Evolutionary conservation across 1,284 basidiomycete species (phyloP).

Genomic region (Puccinia horiana): DNA sequence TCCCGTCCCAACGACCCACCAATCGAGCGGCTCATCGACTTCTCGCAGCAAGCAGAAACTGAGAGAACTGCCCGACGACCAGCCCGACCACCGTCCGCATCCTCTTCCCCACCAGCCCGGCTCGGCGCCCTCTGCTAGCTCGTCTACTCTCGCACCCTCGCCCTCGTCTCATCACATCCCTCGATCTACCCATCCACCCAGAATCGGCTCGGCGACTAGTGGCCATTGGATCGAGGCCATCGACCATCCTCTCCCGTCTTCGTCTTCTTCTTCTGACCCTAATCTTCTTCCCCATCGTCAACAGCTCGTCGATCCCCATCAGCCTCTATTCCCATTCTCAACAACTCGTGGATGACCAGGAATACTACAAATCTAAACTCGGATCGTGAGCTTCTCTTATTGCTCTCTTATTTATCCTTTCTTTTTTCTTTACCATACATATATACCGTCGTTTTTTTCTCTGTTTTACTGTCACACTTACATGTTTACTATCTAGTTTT

Average conservation of each 20-base stretch:
- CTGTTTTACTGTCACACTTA: too few relatives aligned
- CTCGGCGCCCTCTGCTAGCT: not conserved
- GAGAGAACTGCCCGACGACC: not conserved
- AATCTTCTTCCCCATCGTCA: not conserved
- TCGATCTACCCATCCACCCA: not conserved
- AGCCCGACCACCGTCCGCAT: not conserved
- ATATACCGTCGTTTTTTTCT: too few relatives aligned
- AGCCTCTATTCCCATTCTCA: not conserved
- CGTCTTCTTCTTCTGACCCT: not conserved
- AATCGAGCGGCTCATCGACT: not conserved
- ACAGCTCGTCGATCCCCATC: not conserved
- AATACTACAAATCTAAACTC: slow-evolving; percentile 2
- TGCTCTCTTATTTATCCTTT: not conserved
- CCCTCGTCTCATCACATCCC: not conserved
- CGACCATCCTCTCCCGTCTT: not conserved
- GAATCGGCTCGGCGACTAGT: not conserved
- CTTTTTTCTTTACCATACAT: too few relatives aligned
- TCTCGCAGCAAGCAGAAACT: not conserved
- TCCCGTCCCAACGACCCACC: not conserved
- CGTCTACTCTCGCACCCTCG: not conserved
- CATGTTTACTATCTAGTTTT: too few relatives aligned
- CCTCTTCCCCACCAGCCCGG: not conserved
- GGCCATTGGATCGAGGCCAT: slow-evolving; percentile 25
- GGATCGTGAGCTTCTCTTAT: not conserved
- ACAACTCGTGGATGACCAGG: not conserved